A percentile compares a stretch with the other conserved stretches of the same genome.
Evolutionary conservation across 2,329 filamentous ascomycete species (phyloP).

Genomic region (Epichloe gansuensis): DNA sequence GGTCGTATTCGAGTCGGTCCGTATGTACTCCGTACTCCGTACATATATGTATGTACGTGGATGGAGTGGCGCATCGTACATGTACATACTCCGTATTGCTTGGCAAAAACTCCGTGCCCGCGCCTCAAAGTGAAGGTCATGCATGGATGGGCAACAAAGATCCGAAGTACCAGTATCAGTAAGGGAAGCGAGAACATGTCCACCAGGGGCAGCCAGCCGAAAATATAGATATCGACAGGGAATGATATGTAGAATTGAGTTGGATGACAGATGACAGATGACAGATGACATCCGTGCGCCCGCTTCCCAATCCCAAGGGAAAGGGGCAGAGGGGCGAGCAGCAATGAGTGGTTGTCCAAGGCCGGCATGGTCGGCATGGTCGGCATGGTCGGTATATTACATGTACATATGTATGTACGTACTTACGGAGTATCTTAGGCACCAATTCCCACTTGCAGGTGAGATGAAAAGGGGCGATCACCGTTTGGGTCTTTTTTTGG

Average conservation of each 20-base stretch:
- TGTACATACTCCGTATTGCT: no score
- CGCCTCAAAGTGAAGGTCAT: no score
- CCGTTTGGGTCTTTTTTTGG: not conserved
- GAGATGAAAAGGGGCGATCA: not conserved
- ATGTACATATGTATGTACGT: no score
- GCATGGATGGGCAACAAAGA: not conserved
- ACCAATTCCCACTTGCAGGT: not conserved
- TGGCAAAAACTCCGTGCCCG: no score
- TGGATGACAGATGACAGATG: not conserved
- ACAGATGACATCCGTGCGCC: not conserved
- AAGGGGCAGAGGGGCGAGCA: not conserved
- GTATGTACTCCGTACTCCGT: not conserved
- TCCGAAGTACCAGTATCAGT: not conserved
- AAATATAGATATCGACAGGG: not conserved
- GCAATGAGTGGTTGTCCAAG: not conserved
- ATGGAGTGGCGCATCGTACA: no score
- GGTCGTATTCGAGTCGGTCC: not conserved
- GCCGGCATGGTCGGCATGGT: no score
- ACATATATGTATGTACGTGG: not conserved
- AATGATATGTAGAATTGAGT: not conserved
- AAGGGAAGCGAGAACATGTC: not conserved
- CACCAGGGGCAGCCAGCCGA: no score
- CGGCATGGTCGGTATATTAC: no score
- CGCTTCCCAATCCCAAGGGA: not conserved
- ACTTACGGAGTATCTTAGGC: not conserved